Evolutionary conservation across 352 stramenopile genomes (phyloP), one percentile per base, ranked within the genome.

Genomic region (Pythium aristosporum): DNA sequence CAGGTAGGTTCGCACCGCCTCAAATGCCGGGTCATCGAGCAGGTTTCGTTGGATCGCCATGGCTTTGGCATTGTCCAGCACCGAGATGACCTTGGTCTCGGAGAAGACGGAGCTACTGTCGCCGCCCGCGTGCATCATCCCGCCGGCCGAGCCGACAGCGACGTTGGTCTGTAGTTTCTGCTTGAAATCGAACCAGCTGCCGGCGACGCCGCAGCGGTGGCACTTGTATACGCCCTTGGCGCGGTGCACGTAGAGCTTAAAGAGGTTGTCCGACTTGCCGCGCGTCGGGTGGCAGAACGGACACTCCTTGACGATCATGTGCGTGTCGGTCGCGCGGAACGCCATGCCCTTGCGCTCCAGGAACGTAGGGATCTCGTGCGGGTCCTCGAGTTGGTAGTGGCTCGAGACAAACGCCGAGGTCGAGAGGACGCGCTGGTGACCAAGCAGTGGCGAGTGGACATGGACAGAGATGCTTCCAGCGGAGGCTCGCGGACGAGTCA

Each of bases 201-300:
- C 89, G 8, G 80, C 70, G 1, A 80, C 68, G 44, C 90, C 88
- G 68, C 90, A 97, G 56, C 90, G 89, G 76, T 96, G 89, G 67
- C 90, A 97, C 63, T 95, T 92, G 76, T 94, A 97, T 58, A 94
- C 80, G 49, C 90, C 89, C 46, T 89, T 85, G 25, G 74, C 71
- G 74, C 90, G 93, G 69, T 93, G 80, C 57, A 97, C 84, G 71
- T 97, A 97, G 59, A 97, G 75, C 73, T 97, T 97, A 65, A 94
- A 97, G 8, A 97, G 71, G 65, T 97, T 97, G 73, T 93, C 83
- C 11, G 68, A 43, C 58, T 89, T 89, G 63, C 88, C 88, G 57
- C 79, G 82, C 21, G 88, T 92, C 28, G 83, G 50, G 48, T 94
- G 84, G 68, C 89, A 96, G 69, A 96, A 94, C n/a, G 87, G 88